Evolutionary conservation across 2,329 filamentous ascomycete species (phyloP).

Genomic region (Arthroderma sp.): DNA sequence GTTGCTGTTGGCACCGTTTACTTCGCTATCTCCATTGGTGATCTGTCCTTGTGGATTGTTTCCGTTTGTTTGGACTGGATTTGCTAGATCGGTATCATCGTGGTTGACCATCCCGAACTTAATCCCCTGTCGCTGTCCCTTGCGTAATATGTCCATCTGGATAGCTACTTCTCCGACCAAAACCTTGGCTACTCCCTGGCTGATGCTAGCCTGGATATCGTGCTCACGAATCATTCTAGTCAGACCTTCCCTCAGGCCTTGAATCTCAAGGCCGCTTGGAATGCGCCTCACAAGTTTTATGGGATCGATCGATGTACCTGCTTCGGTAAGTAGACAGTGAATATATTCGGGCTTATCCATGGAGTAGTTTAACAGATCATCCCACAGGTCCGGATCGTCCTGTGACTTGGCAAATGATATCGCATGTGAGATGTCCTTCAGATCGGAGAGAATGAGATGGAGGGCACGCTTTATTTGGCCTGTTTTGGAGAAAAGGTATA

Average conservation of each 20-base stretch:
- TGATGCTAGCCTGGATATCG: slow-evolving; percentile 88
- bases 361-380: slow-evolving; percentile 83
- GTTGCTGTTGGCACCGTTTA: background rate
- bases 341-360: slow-evolving; percentile 98
- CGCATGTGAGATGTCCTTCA: slow-evolving; percentile 80
- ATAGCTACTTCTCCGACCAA: slow-evolving; percentile 73
- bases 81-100: background rate
- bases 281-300: slow-evolving; percentile 83
- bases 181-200: slow-evolving; percentile 74
- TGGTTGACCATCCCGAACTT: slow-evolving; percentile 61
- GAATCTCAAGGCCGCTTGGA: slow-evolving; percentile 82
- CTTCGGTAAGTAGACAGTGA: slow-evolving; percentile 77
- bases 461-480: slow-evolving; percentile 86
- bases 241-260: slow-evolving; percentile 76
- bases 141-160: slow-evolving; percentile 68
- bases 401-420: slow-evolving; percentile 92
- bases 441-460: slow-evolving; percentile 83
- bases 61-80: background rate
- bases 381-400: slow-evolving; percentile 84
- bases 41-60: background rate
- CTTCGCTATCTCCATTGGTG: background rate
- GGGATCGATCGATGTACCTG: slow-evolving; percentile 85
- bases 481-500: slow-evolving; percentile 88
- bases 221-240: slow-evolving; percentile 89
- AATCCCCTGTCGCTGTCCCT: slow-evolving; percentile 69